These are phyloP conservation scores for Alectoria sarmentosa DNA, from an alignment of 495 filamentous ascomycete genomes.

Conservation along the genomic window DNA sequence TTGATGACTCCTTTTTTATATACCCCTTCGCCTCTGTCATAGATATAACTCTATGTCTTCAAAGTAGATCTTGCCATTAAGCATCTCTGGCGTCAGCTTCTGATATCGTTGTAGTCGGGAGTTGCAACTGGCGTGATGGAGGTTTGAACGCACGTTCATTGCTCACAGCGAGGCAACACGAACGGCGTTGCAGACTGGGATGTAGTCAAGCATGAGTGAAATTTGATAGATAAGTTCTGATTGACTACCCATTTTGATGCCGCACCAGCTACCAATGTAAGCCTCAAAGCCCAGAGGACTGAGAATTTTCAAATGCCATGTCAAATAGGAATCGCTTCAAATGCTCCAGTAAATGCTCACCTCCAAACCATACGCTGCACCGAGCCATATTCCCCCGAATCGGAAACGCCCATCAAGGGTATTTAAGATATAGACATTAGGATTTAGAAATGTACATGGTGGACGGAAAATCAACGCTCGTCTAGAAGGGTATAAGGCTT, in stretches of 20 bases:
- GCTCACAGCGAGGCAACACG: no score
- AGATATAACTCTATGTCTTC: no score
- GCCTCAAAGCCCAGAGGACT: not conserved
- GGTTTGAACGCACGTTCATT: no score
- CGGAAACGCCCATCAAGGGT: not conserved
- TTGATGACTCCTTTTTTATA: no score
- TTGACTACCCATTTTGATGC: not conserved
- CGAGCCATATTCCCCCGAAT: not conserved
- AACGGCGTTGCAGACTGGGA: no score
- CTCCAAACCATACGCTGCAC: not conserved
- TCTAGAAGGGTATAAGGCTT: conserved; percentile 23
- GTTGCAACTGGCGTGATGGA: no score
- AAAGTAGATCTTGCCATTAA: no score
- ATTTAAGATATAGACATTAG: conserved; percentile 19
- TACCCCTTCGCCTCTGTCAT: no score
- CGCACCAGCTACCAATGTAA: not conserved
- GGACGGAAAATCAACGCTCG: conserved; percentile 10
- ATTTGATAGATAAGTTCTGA: not conserved
- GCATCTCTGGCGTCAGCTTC: no score
- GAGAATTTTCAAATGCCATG: not conserved
- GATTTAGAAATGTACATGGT: conserved; percentile 10
- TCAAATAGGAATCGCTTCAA: not conserved
- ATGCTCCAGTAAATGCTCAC: not conserved
- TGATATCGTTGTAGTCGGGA: no score
- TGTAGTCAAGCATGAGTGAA: no score